Conservation (phyloP, 2,329 filamentous ascomycete genomes). For the Rutstroemia sp. region DNA sequence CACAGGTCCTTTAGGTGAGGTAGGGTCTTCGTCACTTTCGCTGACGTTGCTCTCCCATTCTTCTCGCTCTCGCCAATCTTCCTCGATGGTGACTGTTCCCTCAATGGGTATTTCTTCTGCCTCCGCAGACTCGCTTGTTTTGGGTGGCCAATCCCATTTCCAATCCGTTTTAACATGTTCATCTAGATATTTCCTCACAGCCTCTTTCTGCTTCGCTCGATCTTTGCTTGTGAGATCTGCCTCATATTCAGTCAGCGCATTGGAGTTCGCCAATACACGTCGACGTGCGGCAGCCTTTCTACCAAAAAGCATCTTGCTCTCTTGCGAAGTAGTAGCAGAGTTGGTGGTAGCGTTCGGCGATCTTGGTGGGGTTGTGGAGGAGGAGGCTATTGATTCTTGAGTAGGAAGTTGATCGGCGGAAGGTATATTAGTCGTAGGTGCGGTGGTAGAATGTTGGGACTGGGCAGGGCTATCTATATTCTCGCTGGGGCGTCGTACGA, state of each 20-base stretch:
- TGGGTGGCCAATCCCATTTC: conserved; percentile 48
- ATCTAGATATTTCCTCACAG: conserved; percentile 47
- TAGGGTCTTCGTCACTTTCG: conserved; percentile 22
- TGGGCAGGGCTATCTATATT: neutral
- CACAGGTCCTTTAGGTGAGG: conserved; percentile 10
- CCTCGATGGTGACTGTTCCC: conserved; percentile 1
- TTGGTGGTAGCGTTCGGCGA: conserved; percentile 9
- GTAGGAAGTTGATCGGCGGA: neutral
- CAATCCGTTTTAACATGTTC: conserved; percentile 52
- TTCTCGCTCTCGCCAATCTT: conserved; percentile 28
- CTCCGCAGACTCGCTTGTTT: conserved; percentile 19
- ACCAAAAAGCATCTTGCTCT: conserved; percentile 23
- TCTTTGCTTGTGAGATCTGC: conserved; percentile 55
- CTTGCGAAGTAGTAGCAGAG: conserved; percentile 1
- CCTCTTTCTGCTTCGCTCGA: conserved; percentile 55
- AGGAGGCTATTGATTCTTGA: conserved; percentile 6
- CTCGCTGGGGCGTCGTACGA: conserved; percentile 5
- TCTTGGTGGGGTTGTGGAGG: conserved; percentile 6
- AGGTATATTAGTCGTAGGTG: conserved; percentile 3
- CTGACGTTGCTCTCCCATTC: conserved; percentile 28
- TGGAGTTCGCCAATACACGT: conserved; percentile 26
- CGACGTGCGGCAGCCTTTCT: conserved; percentile 14
- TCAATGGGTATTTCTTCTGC: conserved; percentile 2
- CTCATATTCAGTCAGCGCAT: conserved; percentile 41
- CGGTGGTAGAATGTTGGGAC: conserved; percentile 3